Conservation (phyloP, 805 yeast genomes). For the Maudiozyma bulderi region DNA sequence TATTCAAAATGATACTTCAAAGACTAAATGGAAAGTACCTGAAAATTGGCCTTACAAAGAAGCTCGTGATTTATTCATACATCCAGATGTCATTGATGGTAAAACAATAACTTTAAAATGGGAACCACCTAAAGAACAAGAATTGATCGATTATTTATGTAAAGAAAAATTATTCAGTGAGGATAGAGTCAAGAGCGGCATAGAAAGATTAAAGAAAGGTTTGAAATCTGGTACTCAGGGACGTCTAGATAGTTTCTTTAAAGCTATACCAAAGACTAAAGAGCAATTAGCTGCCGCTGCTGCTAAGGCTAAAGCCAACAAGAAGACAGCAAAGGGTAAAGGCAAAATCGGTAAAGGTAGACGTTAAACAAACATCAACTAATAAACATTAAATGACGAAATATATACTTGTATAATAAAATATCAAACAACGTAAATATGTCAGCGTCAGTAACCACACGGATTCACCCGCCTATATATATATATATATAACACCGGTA, state of each 20-base stretch:
- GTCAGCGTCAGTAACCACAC: too few relatives aligned
- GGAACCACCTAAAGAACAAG: slow-evolving; percentile 82
- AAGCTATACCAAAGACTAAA: slow-evolving; percentile 47
- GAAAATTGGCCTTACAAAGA: slow-evolving; percentile 91
- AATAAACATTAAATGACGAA: background rate
- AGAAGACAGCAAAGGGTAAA: slow-evolving; percentile 16
- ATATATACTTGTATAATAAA: background rate
- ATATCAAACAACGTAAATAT: too few relatives aligned
- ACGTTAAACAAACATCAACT: slow-evolving; percentile 1
- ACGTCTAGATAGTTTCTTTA: slow-evolving; percentile 85
- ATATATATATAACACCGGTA: too few relatives aligned
- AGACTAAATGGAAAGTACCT: slow-evolving; percentile 73
- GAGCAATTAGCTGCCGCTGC: slow-evolving; percentile 33
- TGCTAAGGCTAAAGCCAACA: slow-evolving; percentile 25
- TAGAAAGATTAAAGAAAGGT: slow-evolving; percentile 74
- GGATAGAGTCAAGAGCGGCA: slow-evolving; percentile 82
- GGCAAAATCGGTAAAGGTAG: slow-evolving; percentile 20
- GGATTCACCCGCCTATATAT: too few relatives aligned
- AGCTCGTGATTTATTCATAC: slow-evolving; percentile 72
- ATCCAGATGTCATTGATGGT: slow-evolving; percentile 70
- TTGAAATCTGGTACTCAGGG: slow-evolving; percentile 82
- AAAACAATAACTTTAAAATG: slow-evolving; percentile 65
- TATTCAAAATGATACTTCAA: slow-evolving; percentile 38
- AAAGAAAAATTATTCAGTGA: slow-evolving; percentile 86
- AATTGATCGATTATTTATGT: slow-evolving; percentile 72